These are phyloP conservation scores for Sinapis alba DNA, from an alignment of 441 rosid species.

Conservation along the genomic window DNA sequence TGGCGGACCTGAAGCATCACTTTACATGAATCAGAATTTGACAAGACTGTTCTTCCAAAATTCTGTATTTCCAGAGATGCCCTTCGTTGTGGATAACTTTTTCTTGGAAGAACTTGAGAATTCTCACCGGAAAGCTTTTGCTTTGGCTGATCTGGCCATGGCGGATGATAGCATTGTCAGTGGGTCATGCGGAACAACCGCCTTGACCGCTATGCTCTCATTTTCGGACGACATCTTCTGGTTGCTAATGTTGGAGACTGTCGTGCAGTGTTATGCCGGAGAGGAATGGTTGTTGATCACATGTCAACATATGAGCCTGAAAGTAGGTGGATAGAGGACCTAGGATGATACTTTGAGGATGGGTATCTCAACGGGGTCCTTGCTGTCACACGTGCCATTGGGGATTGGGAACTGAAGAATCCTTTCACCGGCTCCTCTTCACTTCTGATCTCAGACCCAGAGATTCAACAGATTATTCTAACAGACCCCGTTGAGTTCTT, in stretches of 20 bases:
- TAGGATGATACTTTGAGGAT: constrained; percentile 66
- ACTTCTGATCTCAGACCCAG: constrained; percentile 82
- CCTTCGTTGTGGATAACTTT: constrained; percentile 46
- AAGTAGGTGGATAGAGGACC: constrained; percentile 62
- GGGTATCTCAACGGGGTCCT: constrained; percentile 79
- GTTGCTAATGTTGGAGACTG: constrained; percentile 96
- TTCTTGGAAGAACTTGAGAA: constrained; percentile 66
- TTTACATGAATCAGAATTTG: constrained; percentile 70
- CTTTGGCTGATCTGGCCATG: constrained; percentile 75
- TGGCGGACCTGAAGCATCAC: constrained; percentile 85
- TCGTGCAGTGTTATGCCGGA: constrained; percentile 76
- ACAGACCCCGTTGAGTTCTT: constrained; percentile 84
- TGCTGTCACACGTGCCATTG: constrained; percentile 80
- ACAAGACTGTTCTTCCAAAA: constrained; percentile 71
- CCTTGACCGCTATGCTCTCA: constrained; percentile 76
- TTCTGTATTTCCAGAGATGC: constrained; percentile 51
- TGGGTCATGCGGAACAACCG: constrained; percentile 79
- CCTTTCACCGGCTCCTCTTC: constrained; percentile 30
- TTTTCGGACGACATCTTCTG: constrained; percentile 76
- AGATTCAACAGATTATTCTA: constrained; percentile 54
- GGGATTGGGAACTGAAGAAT: constrained; percentile 77
- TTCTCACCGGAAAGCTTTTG: constrained; percentile 70
- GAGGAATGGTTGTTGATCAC: constrained; percentile 80
- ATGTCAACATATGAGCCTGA: constrained; percentile 62
- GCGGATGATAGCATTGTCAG: constrained; percentile 58